Base-by-base conservation (phyloP, 163 green algal species). In the Smithsoniella earleae region DNA sequence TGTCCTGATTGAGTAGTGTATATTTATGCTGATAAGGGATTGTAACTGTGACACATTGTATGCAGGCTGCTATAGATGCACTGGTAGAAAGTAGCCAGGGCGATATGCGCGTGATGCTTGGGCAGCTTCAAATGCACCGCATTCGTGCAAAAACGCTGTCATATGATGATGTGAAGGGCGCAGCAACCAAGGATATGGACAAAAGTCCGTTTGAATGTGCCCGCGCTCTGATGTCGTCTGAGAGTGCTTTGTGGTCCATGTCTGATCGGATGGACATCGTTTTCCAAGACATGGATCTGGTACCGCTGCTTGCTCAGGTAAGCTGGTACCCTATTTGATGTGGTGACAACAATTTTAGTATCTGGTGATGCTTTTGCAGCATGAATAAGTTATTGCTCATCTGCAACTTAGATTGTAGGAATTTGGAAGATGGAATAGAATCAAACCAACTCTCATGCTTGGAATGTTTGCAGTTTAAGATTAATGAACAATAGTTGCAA, bases 61-160 rank as follows among this genome's bases (percentile, higher is more conserved):
- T 69, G 2, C 52, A 94, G 75, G 79, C 82, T 4, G 89, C 89
- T 28, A 83, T 98, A 78, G 80, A 91, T 3, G 83, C 85, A 8
- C 80, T 99, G 73, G 86, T 86, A n/a, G 88, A 95, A 81, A 78
- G 79, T 2, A 81, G 84, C 36, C 89, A 93, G 44, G 86, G 86
- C 36, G 94, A 99, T 82, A 85, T 99, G 75, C 85, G 94, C 6
- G 76, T 93, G n/a, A 78, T 96, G 31, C 81, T 99, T 72, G 95
- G 95, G 1, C 86, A 95, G 86, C 86, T 99, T 78, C 92, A 98
- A 81, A 84, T 91, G 82, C 63, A 92, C 52, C 86, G 86, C 22
- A 75, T 90, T 74, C 80, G 83, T 22, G 36, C 78, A 0, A 37
- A 22, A 2, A 64, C 79, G 0, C 80, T 98, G 20, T 79, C 78